These are phyloP conservation scores for Heliamphora exappendiculata DNA, from an alignment of 148 eudicot species.

Conservation along the genomic window DNA sequence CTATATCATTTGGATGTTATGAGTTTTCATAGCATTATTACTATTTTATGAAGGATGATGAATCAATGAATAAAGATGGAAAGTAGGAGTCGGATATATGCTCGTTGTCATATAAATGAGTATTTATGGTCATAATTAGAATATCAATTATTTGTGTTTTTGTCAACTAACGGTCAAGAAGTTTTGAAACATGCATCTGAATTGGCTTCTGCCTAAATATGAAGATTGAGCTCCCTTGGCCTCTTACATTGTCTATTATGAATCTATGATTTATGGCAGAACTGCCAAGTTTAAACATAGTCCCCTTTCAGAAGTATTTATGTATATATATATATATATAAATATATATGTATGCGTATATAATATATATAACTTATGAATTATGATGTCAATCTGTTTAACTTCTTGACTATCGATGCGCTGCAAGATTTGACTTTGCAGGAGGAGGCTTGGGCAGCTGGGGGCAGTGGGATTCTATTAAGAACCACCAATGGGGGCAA, in stretches of 20 bases:
- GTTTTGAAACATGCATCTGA: background rate
- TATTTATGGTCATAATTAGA: background rate
- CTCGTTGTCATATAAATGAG: background rate
- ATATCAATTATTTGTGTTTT: background rate
- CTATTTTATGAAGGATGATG: background rate
- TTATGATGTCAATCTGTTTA: background rate
- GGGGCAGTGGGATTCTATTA: constrained; percentile 90
- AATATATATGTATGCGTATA: too few relatives aligned
- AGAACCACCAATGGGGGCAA: constrained; percentile 92
- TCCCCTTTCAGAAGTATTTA: background rate
- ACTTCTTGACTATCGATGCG: background rate
- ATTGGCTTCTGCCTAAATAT: background rate
- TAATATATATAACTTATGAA: too few relatives aligned
- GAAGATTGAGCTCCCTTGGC: background rate
- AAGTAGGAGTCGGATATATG: background rate
- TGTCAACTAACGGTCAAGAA: background rate
- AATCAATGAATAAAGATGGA: background rate
- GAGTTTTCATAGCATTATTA: background rate
- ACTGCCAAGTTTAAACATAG: background rate
- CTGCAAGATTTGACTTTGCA: constrained; percentile 18
- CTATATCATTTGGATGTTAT: background rate
- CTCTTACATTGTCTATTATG: background rate
- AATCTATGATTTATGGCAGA: background rate
- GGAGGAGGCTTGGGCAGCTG: constrained; percentile 99
- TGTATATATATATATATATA: too few relatives aligned